Conservation (phyloP, 2,329 filamentous ascomycete genomes). For the Claviceps sp. region DNA sequence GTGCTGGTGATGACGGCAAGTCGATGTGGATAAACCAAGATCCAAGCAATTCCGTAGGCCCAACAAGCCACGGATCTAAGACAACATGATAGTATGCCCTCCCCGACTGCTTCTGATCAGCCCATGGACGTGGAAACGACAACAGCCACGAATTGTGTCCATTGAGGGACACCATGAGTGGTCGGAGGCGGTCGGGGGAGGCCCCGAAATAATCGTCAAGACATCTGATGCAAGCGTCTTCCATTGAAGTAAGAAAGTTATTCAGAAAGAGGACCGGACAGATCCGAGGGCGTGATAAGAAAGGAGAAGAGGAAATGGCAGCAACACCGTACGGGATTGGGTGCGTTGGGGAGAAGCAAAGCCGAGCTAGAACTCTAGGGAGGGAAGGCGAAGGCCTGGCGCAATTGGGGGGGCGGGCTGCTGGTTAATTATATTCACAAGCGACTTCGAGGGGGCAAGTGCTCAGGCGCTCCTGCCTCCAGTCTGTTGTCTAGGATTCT, state of each 20-base stretch:
- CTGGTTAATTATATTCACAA: not conserved
- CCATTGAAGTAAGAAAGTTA: conserved; percentile 5
- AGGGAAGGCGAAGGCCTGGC: not conserved
- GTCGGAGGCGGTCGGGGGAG: conserved; percentile 9
- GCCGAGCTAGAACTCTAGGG: not conserved
- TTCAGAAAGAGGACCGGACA: not conserved
- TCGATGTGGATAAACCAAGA: conserved; percentile 13
- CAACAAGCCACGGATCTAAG: conserved; percentile 21
- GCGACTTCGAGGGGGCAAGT: not conserved
- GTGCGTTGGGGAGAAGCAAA: not conserved
- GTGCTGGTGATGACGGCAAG: conserved; percentile 5
- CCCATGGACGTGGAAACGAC: conserved; percentile 17
- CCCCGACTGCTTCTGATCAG: conserved; percentile 9
- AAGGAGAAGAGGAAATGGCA: not conserved
- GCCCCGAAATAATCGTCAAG: conserved; percentile 7
- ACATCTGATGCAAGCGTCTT: conserved; percentile 6
- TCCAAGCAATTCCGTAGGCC: conserved; percentile 9
- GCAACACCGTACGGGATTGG: not conserved
- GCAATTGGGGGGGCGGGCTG: not conserved
- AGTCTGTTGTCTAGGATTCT: not conserved
- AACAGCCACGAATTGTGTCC: conserved; percentile 23
- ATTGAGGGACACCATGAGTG: conserved; percentile 19
- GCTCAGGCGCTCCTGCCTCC: not conserved
- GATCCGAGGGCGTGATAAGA: not conserved
- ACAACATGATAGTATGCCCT: conserved; percentile 19